Evolutionary conservation across 2,329 filamentous ascomycete genomes (phyloP), one percentile per base, ranked within the genome.

Genomic region (Aureobasidium sp.): DNA sequence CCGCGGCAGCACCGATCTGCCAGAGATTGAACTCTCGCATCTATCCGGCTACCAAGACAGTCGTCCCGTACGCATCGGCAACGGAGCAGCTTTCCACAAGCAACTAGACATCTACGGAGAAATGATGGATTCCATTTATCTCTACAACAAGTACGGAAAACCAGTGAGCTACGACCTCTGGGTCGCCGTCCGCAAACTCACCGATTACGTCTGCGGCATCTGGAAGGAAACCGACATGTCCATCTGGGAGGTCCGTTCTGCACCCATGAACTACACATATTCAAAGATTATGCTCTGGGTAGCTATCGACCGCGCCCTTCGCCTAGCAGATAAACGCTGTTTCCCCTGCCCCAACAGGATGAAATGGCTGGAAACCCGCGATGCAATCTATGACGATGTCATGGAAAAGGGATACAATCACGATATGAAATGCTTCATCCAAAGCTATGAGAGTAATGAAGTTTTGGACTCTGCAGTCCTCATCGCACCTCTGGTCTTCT

Each of bases 221-320:
- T 81, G 86, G 70, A 74, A 86, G 62, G 76, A 84, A 79, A 74
- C 75, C 68, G 88, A 92, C 69, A 91, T 91, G 87, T 90, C 87
- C 3, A 92, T 91, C 67, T 91, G 88, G 89, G 89, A 92, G 71
- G 88, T 90, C 6, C 83, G 88, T 44, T 88, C 88, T 66, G 77
- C 85, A 68, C 88, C 88, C 70, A 88, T 91, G 72, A 84, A 90
- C 69, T 92, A 91, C 66, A 84, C 86, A 15, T 92, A 91, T 73
- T 89, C 86, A n/a, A 90, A 91, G 70, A 81, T 92, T 65, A 89
- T 91, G 86, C 47, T 92, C 27, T 92, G 88, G 89, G 89, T 92
- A 3, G 87, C 88, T 21, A 84, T 92, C 65, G 89, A 92, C 70
- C 37, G 61, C 21, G 61, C 61, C 5, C 11, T 63, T n/a, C n/a